Conservation (phyloP, 2,329 filamentous ascomycete species). For the Chrysosporium keratinophilum region DNA sequence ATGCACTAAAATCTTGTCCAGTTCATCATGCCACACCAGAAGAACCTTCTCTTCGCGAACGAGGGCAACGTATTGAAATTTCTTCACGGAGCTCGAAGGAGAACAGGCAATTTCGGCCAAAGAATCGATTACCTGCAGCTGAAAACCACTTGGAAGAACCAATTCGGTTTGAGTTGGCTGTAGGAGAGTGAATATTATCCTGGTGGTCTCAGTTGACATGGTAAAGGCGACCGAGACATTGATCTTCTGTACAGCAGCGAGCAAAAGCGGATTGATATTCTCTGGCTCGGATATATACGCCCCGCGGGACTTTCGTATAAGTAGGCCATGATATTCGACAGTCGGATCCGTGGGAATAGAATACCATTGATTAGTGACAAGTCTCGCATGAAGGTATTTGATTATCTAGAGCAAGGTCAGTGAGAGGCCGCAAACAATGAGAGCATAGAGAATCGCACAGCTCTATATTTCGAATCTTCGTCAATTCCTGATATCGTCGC, state of each 20-base stretch:
- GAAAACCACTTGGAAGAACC: constrained; percentile 33
- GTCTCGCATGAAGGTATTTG: constrained; percentile 23
- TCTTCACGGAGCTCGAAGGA: constrained; percentile 32
- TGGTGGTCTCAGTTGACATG: constrained; percentile 41
- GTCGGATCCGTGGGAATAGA: constrained; percentile 14
- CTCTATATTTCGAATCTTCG: constrained; percentile 21
- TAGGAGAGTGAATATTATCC: constrained; percentile 37
- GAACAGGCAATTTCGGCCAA: constrained; percentile 32
- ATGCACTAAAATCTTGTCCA: constrained; percentile 34
- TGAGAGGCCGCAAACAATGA: background rate
- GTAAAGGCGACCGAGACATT: constrained; percentile 42
- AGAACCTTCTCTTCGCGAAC: constrained; percentile 35
- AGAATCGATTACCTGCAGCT: constrained; percentile 39
- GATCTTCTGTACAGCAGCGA: constrained; percentile 37
- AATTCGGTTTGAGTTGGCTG: constrained; percentile 36
- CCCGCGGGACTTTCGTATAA: constrained; percentile 33
- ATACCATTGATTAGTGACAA: constrained; percentile 23
- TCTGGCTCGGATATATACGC: constrained; percentile 37
- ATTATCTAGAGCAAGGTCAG: constrained; percentile 19
- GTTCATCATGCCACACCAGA: constrained; percentile 38
- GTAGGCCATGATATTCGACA: constrained; percentile 26
- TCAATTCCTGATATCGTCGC: constrained; percentile 18
- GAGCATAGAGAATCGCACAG: constrained; percentile 15
- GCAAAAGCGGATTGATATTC: constrained; percentile 29
- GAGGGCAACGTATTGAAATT: constrained; percentile 38